A percentile compares a stretch with the other conserved stretches of the same genome.
Conservation (phyloP, 345 rosid genomes). For the Euclidium syriacum region DNA sequence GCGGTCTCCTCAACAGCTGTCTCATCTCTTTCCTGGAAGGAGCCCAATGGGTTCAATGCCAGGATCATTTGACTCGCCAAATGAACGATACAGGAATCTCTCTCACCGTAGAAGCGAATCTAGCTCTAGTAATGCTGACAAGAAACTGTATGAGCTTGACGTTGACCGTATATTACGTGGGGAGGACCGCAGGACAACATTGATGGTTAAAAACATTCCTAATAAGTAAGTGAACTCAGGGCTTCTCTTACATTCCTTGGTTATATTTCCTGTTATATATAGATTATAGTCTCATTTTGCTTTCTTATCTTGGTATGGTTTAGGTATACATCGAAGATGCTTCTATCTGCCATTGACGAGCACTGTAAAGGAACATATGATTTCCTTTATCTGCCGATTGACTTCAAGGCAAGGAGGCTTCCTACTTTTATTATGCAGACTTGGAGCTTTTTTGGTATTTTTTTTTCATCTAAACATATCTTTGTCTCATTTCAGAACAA, state of each 20-base stretch:
- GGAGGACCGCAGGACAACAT: constrained; percentile 80
- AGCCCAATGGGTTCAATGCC: constrained; percentile 55
- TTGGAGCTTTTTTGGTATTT: background rate
- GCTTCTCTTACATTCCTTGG: background rate
- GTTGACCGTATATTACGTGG: constrained; percentile 69
- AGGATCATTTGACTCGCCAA: constrained; percentile 63
- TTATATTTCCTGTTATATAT: background rate
- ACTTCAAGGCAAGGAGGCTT: constrained; percentile 59
- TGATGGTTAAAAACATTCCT: constrained; percentile 97
- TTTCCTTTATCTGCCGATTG: constrained; percentile 78
- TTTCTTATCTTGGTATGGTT: background rate
- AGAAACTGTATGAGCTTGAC: constrained; percentile 88
- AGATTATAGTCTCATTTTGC: background rate
- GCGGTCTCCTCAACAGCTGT: constrained; percentile 68
- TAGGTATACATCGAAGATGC: constrained; percentile 85
- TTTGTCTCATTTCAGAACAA: constrained; percentile 52
- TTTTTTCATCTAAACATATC: background rate
- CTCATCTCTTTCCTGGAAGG: constrained; percentile 65
- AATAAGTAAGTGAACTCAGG: constrained; percentile 59
- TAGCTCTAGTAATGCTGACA: constrained; percentile 61
- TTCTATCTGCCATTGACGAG: constrained; percentile 76
- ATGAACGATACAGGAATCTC: constrained; percentile 64
- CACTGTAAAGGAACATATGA: constrained; percentile 71
- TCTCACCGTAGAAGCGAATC: constrained; percentile 74
- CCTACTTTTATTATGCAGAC: background rate